Conservation (phyloP, 148 eudicot species). For the Amaranthus hypochondriacus region DNA sequence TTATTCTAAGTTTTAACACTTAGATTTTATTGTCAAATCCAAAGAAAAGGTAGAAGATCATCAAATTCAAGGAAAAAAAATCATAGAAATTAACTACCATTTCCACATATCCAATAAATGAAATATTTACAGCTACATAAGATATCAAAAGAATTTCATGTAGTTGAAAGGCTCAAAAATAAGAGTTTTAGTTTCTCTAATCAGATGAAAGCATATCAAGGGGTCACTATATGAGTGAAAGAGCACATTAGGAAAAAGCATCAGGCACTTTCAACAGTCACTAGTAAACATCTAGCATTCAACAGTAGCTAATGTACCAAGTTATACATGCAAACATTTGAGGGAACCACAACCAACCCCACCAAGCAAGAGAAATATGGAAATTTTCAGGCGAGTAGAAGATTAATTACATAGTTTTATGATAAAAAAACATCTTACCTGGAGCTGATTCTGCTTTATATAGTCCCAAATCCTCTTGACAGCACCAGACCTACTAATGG, state of each 20-base stretch:
- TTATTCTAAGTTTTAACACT: too few species aligned
- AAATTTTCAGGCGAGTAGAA: not conserved
- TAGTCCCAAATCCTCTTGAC: slow-evolving; percentile 60
- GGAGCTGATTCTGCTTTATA: slow-evolving; percentile 49
- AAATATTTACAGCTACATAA: too few species aligned
- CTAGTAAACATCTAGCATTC: not conserved
- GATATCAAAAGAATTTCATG: too few species aligned
- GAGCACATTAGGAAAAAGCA: not conserved
- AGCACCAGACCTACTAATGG: slow-evolving; percentile 39
- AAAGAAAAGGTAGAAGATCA: too few species aligned
- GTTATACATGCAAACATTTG: not conserved
- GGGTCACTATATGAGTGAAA: not conserved
- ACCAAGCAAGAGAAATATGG: not conserved
- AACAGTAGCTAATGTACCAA: not conserved
- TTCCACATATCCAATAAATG: too few species aligned
- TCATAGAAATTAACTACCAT: too few species aligned
- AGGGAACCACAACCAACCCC: not conserved
- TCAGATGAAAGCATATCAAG: not conserved
- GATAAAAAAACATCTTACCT: slow-evolving; percentile 31
- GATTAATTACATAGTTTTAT: not conserved
- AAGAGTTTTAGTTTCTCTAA: not conserved
- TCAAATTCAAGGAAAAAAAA: too few species aligned
- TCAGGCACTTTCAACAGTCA: not conserved
- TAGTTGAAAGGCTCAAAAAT: not conserved
- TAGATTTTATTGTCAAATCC: too few species aligned